Evolutionary conservation across 371 early-diverging fungal genomes (phyloP).

Genomic region (Choanephora cucurbitarum): DNA sequence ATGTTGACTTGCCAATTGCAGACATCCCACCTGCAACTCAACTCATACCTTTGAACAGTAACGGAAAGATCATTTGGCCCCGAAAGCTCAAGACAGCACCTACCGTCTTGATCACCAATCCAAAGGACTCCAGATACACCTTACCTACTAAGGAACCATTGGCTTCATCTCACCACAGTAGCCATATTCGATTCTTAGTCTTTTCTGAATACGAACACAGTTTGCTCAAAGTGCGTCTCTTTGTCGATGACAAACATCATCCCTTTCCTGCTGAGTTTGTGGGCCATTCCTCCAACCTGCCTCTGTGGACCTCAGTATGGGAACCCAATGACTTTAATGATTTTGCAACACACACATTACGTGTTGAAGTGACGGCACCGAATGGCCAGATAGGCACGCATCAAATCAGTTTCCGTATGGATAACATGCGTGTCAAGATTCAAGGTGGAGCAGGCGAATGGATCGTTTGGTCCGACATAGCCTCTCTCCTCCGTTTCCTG

Average conservation of each 20-base stretch:
- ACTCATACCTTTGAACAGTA: conserved; percentile 16
- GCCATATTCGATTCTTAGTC: conserved; percentile 76
- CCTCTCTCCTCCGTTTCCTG: conserved; percentile 21
- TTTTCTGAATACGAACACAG: conserved; percentile 47
- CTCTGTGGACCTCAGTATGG: conserved; percentile 78
- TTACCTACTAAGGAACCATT: conserved; percentile 76
- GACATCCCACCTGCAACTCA: conserved; percentile 45
- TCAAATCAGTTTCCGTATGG: conserved; percentile 60
- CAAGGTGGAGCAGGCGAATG: conserved; percentile 73
- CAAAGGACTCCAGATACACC: conserved; percentile 81
- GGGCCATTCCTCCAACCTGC: conserved; percentile 48
- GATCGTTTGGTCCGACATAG: conserved; percentile 67
- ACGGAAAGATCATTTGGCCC: conserved; percentile 30
- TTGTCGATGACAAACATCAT: conserved; percentile 45
- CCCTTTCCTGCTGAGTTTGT: conserved; percentile 33
- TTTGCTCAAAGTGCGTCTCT: conserved; percentile 50
- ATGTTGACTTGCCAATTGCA: conserved; percentile 62
- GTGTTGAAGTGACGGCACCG: conserved; percentile 56
- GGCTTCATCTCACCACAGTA: conserved; percentile 57
- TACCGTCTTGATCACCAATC: conserved; percentile 83
- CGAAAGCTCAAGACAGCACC: conserved; percentile 55
- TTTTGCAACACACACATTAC: conserved; percentile 59
- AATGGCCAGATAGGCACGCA: conserved; percentile 49
- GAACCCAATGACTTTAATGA: conserved; percentile 65
- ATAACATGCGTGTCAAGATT: conserved; percentile 60